Evolutionary conservation across 2,329 filamentous ascomycete species (phyloP).

Genomic region (Alternaria viburni): DNA sequence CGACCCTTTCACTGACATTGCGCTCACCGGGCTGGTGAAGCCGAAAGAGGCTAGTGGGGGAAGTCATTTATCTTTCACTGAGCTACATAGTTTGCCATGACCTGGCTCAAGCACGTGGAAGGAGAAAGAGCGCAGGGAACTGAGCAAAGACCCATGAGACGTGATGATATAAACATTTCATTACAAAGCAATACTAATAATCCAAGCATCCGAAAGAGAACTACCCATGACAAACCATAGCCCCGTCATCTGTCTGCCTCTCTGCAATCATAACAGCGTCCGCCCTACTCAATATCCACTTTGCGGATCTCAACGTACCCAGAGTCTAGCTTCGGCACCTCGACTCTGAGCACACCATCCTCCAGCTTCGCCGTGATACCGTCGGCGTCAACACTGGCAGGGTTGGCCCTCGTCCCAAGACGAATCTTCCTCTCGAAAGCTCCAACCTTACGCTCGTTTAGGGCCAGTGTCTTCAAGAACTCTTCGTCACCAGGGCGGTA

Average conservation of each 20-base stretch:
- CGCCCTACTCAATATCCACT: slow-evolving; percentile 56
- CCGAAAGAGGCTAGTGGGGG: rapidly evolving
- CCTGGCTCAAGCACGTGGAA: not conserved
- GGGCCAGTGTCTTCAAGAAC: slow-evolving; percentile 66
- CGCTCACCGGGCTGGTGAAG: not conserved
- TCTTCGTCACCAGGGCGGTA: slow-evolving; percentile 75
- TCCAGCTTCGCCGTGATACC: slow-evolving; percentile 77
- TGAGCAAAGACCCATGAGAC: not conserved
- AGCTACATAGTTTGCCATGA: not conserved
- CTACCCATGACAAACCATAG: not conserved
- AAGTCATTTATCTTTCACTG: not conserved
- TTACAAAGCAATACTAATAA: not conserved
- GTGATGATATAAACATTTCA: not conserved
- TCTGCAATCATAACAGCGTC: not conserved
- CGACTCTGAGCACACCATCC: slow-evolving; percentile 77
- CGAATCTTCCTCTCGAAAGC: slow-evolving; percentile 74
- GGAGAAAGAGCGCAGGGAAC: not conserved
- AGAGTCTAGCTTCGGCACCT: slow-evolving; percentile 72
- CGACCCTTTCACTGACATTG: not conserved
- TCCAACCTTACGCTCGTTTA: slow-evolving; percentile 73
- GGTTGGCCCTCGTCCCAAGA: slow-evolving; percentile 61
- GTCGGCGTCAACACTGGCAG: slow-evolving; percentile 69
- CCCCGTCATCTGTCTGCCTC: not conserved
- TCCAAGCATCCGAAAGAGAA: not conserved
- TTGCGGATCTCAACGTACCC: slow-evolving; percentile 65